Evolutionary conservation across 2,329 filamentous ascomycete species (phyloP), one percentile per base, ranked within the genome.

Genomic region (Chaetomium olivaceum): DNA sequence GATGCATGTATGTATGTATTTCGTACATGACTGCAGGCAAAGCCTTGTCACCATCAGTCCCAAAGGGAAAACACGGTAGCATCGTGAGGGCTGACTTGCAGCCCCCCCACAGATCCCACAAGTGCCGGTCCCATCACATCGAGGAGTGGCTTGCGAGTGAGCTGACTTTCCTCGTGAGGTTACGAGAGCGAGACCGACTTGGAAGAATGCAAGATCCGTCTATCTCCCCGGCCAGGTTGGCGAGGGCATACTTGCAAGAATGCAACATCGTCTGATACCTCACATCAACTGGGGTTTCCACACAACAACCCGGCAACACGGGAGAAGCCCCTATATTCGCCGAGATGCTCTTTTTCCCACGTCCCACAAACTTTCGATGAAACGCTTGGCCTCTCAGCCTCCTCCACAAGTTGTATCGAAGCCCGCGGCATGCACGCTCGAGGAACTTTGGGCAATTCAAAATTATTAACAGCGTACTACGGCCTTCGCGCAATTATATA

Each of bases 401-500:
- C n/a, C 2, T 9, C n/a, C 7, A 19, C n/a, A 6, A 23, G 16
- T 19, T 23, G 19, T 23, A 48, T 48, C 21, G 7, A 23, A n/a
- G 11, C 1, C n/a, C 46, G 23, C 46, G n/a, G 21, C 7, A 12
- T n/a, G 23, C n/a, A 12, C 46, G 3, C 31, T 31, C 4, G 21
- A 36, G 21, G 8, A 46, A 21, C 3, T 52, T 19, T 29, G 19
- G 27, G 12, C 25, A 59, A 63, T n/a, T 6, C 48, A 25, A 27
- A 27, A 56, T 58, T 58, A 62, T 62, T 62, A 62, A 55, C 48
- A 55, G 23, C 59, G 23, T 56, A 60, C 60, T 62, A 58, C 43
- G 31, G 39, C 5, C 33, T 50, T 51, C 29, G 59, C 63, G 63
- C 25, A 43, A 46, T 55, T 68, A 68, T 68, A 57, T 68, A 67